Evolutionary conservation across 495 filamentous ascomycete genomes (phyloP), one percentile per base, ranked within the genome.

Genomic region (Aspergillus campestris): DNA sequence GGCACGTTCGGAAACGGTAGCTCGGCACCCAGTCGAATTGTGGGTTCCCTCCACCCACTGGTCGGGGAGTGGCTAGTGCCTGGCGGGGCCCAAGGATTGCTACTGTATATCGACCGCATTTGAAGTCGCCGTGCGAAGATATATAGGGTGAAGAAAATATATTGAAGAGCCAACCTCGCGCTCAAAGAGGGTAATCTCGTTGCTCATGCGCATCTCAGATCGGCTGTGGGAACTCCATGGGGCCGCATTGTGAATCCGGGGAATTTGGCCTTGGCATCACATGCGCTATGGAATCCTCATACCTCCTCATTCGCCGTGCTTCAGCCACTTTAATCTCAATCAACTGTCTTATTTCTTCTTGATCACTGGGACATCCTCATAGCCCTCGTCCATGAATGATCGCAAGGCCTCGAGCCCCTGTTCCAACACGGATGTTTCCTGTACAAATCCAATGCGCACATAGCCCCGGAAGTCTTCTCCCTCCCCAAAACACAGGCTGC

Each of bases 361-460:
- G n/a, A 63, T 49, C 11, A 64, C 44, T 8, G 72, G 70, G 3
- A 82, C 55, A 49, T 74, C 72, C 40, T 80, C 73, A 55, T 74
- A 78, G 7, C 69, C 72, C 43, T 75, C 74, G 31, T 72, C 69
- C 62, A 94, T 63, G 61, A 90, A 94, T 12, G 52, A 52, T 11
- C 69, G 68, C 42, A 89, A 52, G 36, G 66, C 74, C 49, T 81
- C 67, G 52, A 94, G 49, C 6, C 80, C 90, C 51, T 81, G 72
- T 44, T 76, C 69, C 36, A 95, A 55, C 8, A 90, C 77, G 24
- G 78, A 71, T 0, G 85, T 89, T 45, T 84, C 73, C 49, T 74
- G 80, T n/a, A 79, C 85, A 63, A 81, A 94, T 4, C 89, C 87
- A 47, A 95, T 74, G 36, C 89, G 67, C 3, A 94, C 82, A 62